A percentile compares a stretch with the other conserved stretches of the same genome.
Evolutionary conservation across 1,139 yeast genomes (phyloP).

Genomic region (Candida neerlandica): DNA sequence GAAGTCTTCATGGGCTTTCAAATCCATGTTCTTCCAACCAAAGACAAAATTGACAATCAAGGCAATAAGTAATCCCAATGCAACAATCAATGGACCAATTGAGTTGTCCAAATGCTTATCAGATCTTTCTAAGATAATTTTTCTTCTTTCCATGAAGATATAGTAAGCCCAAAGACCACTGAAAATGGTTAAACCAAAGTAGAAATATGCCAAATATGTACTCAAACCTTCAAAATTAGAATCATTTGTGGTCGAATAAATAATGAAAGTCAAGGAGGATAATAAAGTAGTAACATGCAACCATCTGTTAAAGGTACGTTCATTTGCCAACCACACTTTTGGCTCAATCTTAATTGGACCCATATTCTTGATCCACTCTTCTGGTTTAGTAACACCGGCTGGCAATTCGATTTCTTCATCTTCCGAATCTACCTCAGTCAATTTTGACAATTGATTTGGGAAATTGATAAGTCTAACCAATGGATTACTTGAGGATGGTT

Average conservation of each 20-base stretch:
- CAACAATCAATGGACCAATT: constrained; percentile 82
- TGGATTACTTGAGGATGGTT: constrained; percentile 26
- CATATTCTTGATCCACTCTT: constrained; percentile 74
- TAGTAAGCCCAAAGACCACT: constrained; percentile 89
- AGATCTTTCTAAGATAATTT: constrained; percentile 75
- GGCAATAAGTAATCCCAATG: constrained; percentile 67
- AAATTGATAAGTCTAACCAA: constrained; percentile 27
- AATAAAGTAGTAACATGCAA: constrained; percentile 85
- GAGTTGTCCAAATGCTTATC: constrained; percentile 89
- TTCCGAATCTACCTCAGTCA: constrained; percentile 75
- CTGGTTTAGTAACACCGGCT: constrained; percentile 85
- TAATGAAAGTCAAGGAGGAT: constrained; percentile 83
- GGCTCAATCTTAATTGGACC: constrained; percentile 95
- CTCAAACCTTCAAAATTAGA: constrained; percentile 64
- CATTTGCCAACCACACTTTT: constrained; percentile 97
- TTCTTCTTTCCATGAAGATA: constrained; percentile 70
- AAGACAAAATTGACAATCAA: constrained; percentile 71
- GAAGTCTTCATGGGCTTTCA: constrained; percentile 25
- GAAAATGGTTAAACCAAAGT: constrained; percentile 79
- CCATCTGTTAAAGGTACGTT: constrained; percentile 97
- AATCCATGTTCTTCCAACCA: constrained; percentile 51
- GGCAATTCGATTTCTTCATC: constrained; percentile 84
- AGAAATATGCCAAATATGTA: constrained; percentile 67
- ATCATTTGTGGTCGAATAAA: constrained; percentile 72
- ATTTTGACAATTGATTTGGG: constrained; percentile 38